Percentiles rank a stretch among this genome's conserved stretches.
Conservation (phyloP, 2,329 filamentous ascomycete species). For the Botrytis sinoallii region DNA sequence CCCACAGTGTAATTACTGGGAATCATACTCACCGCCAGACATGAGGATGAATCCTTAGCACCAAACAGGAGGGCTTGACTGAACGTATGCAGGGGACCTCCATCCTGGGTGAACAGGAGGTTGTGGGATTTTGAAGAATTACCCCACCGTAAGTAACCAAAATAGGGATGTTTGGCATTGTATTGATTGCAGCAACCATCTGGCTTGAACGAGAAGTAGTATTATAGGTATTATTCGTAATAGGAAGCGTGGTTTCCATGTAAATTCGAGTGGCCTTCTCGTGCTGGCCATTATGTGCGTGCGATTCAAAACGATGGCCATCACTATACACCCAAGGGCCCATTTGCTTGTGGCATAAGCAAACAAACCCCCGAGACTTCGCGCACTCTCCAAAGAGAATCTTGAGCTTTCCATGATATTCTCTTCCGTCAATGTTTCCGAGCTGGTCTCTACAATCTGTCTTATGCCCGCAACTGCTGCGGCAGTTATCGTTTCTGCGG, state of each 20-base stretch:
- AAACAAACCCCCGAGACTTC: slow-evolving; percentile 81
- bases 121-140: slow-evolving; percentile 61
- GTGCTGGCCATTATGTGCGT: slow-evolving; percentile 93
- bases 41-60: slow-evolving; percentile 71
- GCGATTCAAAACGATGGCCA: slow-evolving; percentile 84
- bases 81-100: slow-evolving; percentile 66
- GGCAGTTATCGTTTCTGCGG: slow-evolving; percentile 40
- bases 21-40: slow-evolving; percentile 71
- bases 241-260: slow-evolving; percentile 67
- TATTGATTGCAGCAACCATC: slow-evolving; percentile 74
- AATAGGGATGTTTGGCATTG: slow-evolving; percentile 88
- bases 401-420: slow-evolving; percentile 46
- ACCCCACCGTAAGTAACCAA: slow-evolving; percentile 66
- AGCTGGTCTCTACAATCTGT: slow-evolving; percentile 29
- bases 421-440: slow-evolving; percentile 38
- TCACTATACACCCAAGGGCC: slow-evolving; percentile 82
- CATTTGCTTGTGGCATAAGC: slow-evolving; percentile 88
- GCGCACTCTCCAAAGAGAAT: slow-evolving; percentile 56
- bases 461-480: slow-evolving; percentile 43
- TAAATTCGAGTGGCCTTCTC: slow-evolving; percentile 71
- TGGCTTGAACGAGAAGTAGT: slow-evolving; percentile 66
- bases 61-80: slow-evolving; percentile 72
- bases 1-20: slow-evolving; percentile 46
- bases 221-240: slow-evolving; percentile 70
- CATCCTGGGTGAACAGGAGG: slow-evolving; percentile 68